Base-by-base conservation (phyloP, 129 eudicot genomes). In the Centella asiatica region DNA sequence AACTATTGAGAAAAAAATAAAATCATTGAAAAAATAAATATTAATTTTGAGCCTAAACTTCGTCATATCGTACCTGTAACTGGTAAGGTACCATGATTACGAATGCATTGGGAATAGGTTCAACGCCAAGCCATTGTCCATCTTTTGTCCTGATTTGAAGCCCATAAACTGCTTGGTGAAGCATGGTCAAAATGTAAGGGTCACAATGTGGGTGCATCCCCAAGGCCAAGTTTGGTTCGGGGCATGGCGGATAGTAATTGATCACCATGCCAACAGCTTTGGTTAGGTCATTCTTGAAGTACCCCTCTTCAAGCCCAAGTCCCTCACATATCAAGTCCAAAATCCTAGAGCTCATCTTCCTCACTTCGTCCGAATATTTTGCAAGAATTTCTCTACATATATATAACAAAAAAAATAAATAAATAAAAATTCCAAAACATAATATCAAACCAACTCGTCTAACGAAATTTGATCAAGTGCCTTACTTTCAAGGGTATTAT, bases 291-390 rank as follows among this genome's bases (percentile, higher is more conserved):
- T 44, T 66, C 13, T 50, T 49, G 39, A 59, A 65, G 52, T 58
- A 76, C 13, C 73, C 81, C n/a, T 64, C 64, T 69, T 65, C 76
- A 22, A 76, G 72, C 20, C 81, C 81, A 20, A 76, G 46, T 54
- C 81, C 76, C 60, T 70, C 76, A 40, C 54, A 23, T 17, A 76
- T 76, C 60, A 76, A 47, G 60, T 70, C 76, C 53, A 70, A 51
- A 46, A 76, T 66, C 60, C 69, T 24, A 34, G 25, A 13, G 42
- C 57, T n/a, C 44, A 76, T n/a, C 40, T 29, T 66, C 26, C 39
- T 66, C 29, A 39, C 70, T 66, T 66, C 49, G 27, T 34, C 61
- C 15, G 70, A 47, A 37, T 66, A 66, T 24, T 46, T 33, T 27
- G 36, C 12, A 4, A 66, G 26, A 19, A 66, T 6, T 9, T 66